Percentiles rank a stretch among this genome's conserved stretches.
phyloP scores from a whole-genome alignment of 1,284 basidiomycete genomes.

The Fomitopsis palustris region DNA sequence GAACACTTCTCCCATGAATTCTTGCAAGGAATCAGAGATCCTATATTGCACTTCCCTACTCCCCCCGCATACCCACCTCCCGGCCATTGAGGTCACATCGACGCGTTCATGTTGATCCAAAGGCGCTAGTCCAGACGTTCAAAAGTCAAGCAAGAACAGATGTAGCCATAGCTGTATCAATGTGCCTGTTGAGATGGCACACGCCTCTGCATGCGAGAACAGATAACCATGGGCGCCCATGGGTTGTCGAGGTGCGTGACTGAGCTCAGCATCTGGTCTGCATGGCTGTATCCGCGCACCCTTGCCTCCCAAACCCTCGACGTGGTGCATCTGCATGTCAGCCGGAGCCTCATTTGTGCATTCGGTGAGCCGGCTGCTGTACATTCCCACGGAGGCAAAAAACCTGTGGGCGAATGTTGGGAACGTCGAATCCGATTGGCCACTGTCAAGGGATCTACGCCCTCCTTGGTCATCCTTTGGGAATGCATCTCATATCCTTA shows the following conservation, averaged over 20 bases:
- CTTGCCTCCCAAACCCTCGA: not conserved
- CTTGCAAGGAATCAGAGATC: constrained; percentile 19
- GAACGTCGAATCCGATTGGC: not conserved
- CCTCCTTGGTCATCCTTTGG: constrained; percentile 7
- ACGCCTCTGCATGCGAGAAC: not conserved
- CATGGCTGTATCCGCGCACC: not conserved
- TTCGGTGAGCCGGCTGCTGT: not conserved
- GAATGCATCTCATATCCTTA: constrained; percentile 2
- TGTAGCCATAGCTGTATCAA: not conserved
- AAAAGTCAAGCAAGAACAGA: not conserved
- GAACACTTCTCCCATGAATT: constrained; percentile 20
- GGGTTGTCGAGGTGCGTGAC: not conserved
- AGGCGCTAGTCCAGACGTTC: too few relatives aligned
- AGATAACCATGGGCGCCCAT: not conserved
- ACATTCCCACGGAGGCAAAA: not conserved
- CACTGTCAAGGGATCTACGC: not conserved
- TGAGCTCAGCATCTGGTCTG: not conserved
- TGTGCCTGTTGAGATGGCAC: not conserved
- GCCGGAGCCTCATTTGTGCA: not conserved
- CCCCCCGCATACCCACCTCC: constrained; percentile 4
- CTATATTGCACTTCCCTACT: constrained; percentile 19
- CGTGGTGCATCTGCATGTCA: not conserved
- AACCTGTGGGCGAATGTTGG: not conserved
- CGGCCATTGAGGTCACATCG: too few relatives aligned
- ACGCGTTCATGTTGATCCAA: too few relatives aligned